A percentile compares a stretch with the other conserved stretches of the same genome.
These are phyloP conservation scores for Candida sojae DNA, from an alignment of 1,139 yeast species.

Conservation along the genomic window DNA sequence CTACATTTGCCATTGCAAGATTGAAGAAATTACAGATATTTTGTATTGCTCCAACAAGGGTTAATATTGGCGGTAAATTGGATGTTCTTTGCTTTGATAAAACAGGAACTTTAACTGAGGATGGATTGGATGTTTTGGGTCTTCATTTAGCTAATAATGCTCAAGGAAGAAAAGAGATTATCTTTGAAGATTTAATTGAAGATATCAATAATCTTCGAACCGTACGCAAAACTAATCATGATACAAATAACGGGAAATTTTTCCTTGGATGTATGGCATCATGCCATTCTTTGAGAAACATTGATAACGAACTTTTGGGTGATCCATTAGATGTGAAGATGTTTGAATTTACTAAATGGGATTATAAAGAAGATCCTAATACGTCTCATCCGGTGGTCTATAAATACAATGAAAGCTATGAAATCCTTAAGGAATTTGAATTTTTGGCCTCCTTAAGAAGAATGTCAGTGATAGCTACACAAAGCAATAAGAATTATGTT, in stretches of 20 bases:
- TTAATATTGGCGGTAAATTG: slow-evolving; percentile 91
- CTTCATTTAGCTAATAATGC: slow-evolving; percentile 65
- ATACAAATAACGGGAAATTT: slow-evolving; percentile 31
- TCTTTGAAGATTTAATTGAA: slow-evolving; percentile 48
- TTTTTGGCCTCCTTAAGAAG: slow-evolving; percentile 83
- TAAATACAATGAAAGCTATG: slow-evolving; percentile 42
- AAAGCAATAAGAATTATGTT: slow-evolving; percentile 40
- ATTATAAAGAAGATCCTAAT: slow-evolving; percentile 60
- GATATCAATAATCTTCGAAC: slow-evolving; percentile 21
- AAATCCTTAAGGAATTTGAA: slow-evolving; percentile 74
- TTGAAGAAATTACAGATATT: slow-evolving; percentile 65
- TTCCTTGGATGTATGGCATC: slow-evolving; percentile 65
- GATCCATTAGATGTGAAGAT: slow-evolving; percentile 92
- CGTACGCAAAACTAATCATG: slow-evolving; percentile 17
- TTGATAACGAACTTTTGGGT: slow-evolving; percentile 82
- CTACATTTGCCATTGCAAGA: slow-evolving; percentile 84
- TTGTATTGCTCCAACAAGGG: slow-evolving; percentile 91
- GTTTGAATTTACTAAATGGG: slow-evolving; percentile 87
- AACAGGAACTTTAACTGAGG: slow-evolving; percentile 97
- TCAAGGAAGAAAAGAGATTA: slow-evolving; percentile 49
- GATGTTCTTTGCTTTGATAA: slow-evolving; percentile 93
- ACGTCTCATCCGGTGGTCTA: slow-evolving; percentile 26
- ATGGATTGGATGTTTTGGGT: slow-evolving; percentile 91
- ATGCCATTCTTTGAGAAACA: slow-evolving; percentile 82
- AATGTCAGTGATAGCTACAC: slow-evolving; percentile 78